Evolutionary conservation across 2,329 filamentous ascomycete genomes (phyloP), one percentile per base, ranked within the genome.

Genomic region (Didymella pomorum): DNA sequence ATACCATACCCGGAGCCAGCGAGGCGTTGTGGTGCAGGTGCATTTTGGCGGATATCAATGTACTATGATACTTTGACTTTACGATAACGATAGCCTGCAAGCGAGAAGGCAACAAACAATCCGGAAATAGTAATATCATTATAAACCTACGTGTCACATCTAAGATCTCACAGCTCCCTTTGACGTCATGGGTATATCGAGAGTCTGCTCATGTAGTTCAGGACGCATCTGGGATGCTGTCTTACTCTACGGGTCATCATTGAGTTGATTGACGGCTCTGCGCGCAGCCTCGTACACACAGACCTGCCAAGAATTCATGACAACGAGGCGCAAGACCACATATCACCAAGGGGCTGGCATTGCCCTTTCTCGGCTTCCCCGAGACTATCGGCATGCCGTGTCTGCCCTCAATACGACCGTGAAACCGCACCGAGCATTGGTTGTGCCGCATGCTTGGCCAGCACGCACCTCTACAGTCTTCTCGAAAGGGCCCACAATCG

Each of bases 1-100:
- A 35, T 53, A 49, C 43, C 35, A 39, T 41, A 51, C 16, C 46
- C 26, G 20, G 37, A 41, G 25, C 25, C 20, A 56, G 49, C 49
- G 49, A 60, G 52, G 52, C 47, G 52, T 56, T 56, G 18, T 42
- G 44, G 47, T 48, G 49, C 29, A 44, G 39, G 28, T 41, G 2
- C 4, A 9, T 16, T 2, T 31, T 26, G 33, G 51, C 20, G 8
- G 23, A 41, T n/a, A 20, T 35, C 21, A 12, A 14, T 20, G 42
- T 16, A 25, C 7, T 28, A 44, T 20, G n/a, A 25, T 18, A 11
- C 20, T 44, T 54, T 41, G 11, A 31, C n/a, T 44, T 48, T 12
- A 49, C 20, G 23, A 51, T 56, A 42, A 53, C 10, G 48, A 56
- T 39, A 26, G 42, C 47, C 52, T 29, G 33, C 21, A 16, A 16